These are phyloP conservation scores for Simmondsia chinensis DNA, from an alignment of 148 eudicot genomes.

Conservation along the genomic window DNA sequence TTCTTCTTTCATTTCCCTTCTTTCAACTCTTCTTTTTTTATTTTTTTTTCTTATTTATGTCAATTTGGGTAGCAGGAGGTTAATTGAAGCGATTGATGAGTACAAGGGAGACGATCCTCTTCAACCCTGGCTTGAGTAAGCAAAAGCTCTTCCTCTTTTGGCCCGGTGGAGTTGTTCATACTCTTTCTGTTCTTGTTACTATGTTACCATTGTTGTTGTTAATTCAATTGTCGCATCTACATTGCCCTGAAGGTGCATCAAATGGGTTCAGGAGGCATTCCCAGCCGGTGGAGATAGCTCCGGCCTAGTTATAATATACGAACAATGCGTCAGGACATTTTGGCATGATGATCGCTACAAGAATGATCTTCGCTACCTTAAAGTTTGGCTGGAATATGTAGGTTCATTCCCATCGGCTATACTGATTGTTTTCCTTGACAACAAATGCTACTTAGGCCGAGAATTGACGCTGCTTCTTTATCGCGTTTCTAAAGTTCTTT, in stretches of 20 bases:
- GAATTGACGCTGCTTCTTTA: too few relatives aligned
- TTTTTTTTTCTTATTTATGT: background rate
- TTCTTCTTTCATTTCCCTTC: background rate
- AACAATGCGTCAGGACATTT: slow-evolving; percentile 85
- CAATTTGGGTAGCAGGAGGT: slow-evolving; percentile 28
- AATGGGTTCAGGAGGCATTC: slow-evolving; percentile 95
- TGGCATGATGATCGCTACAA: slow-evolving; percentile 83
- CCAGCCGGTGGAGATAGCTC: slow-evolving; percentile 89
- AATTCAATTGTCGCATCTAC: background rate
- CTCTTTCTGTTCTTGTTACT: too few relatives aligned
- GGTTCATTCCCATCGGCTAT: slow-evolving; percentile 12
- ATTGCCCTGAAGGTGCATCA: slow-evolving; percentile 55
- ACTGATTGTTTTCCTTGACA: too few relatives aligned
- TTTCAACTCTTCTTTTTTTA: background rate
- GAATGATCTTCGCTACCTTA: slow-evolving; percentile 76
- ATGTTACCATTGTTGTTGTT: background rate
- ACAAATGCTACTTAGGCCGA: too few relatives aligned
- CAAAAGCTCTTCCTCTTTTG: too few relatives aligned
- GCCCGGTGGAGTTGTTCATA: too few relatives aligned
- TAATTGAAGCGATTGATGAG: slow-evolving; percentile 59
- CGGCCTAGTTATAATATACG: slow-evolving; percentile 68
- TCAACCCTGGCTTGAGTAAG: slow-evolving; percentile 83
- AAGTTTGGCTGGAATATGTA: slow-evolving; percentile 95
- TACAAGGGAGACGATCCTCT: slow-evolving; percentile 89
- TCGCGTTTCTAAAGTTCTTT: background rate